A percentile compares a stretch with the other conserved stretches of the same genome.
phyloP scores from a whole-genome alignment of 257 asterid species.

The Solanum chmielewskii region DNA sequence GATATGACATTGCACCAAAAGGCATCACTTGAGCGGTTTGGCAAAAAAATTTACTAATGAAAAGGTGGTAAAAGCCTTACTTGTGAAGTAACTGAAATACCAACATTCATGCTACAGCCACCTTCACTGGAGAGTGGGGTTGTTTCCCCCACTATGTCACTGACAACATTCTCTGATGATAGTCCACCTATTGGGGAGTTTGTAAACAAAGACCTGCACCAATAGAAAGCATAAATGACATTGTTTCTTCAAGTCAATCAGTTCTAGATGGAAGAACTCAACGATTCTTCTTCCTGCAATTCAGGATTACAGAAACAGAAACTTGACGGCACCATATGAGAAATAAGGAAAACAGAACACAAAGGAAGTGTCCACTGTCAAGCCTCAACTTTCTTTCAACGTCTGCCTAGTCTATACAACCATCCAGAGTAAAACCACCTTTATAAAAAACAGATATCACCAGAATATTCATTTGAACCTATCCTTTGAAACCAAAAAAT shows the following conservation, averaged over 20 bases:
- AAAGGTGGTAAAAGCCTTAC: not conserved
- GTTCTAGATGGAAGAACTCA: not conserved
- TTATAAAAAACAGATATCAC: not conserved
- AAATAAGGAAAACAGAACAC: not conserved
- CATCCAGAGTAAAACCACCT: not conserved
- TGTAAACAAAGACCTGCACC: slow-evolving; percentile 49
- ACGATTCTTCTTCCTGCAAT: not conserved
- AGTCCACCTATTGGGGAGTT: slow-evolving; percentile 50
- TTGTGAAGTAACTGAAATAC: slow-evolving; percentile 9
- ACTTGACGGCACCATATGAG: not conserved
- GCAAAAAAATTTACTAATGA: not conserved
- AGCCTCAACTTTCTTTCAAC: not conserved
- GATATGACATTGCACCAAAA: not conserved
- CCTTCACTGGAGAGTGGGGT: slow-evolving; percentile 62
- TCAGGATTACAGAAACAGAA: not conserved
- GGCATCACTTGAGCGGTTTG: not conserved
- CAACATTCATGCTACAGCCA: slow-evolving; percentile 61
- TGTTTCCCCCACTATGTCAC: slow-evolving; percentile 37
- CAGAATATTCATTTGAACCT: not conserved
- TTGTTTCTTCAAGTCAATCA: not conserved
- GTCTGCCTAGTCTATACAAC: not conserved
- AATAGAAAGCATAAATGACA: slow-evolving; percentile 11
- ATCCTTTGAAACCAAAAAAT: not conserved
- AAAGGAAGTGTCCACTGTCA: not conserved
- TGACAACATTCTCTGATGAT: slow-evolving; percentile 60